These are phyloP conservation scores for Calonectria pseudoturangicola DNA, from an alignment of 2,329 filamentous ascomycete species.

Conservation along the genomic window DNA sequence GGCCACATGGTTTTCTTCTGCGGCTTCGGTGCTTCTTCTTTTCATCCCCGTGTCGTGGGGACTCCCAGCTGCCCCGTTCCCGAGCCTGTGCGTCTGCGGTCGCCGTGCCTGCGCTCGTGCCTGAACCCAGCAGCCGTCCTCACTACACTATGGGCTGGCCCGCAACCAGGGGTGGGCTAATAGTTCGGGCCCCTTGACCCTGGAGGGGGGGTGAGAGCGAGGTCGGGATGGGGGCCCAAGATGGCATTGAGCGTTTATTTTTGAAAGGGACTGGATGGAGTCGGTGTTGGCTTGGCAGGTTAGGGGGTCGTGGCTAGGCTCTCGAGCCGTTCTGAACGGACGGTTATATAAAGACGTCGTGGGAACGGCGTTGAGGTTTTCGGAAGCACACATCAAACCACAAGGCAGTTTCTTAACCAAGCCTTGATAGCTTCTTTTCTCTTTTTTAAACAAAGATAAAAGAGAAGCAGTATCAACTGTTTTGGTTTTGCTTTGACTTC, in stretches of 20 bases:
- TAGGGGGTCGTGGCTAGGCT: conserved; percentile 29
- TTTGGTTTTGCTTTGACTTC: background rate
- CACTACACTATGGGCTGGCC: conserved; percentile 15
- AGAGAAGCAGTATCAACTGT: background rate
- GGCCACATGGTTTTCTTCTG: conserved; percentile 18
- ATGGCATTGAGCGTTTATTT: conserved; percentile 37
- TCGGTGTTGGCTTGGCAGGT: conserved; percentile 26
- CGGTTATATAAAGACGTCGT: conserved; percentile 33
- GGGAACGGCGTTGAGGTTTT: conserved; percentile 14
- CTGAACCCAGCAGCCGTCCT: conserved; percentile 12
- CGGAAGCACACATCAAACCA: background rate
- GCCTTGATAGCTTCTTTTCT: background rate
- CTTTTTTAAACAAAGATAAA: background rate
- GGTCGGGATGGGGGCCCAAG: conserved; percentile 16
- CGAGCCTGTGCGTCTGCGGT: background rate
- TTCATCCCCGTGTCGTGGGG: conserved; percentile 22
- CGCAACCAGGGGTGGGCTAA: conserved; percentile 18
- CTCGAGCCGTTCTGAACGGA: background rate
- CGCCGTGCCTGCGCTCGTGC: conserved; percentile 24
- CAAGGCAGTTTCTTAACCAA: conserved; percentile 7
- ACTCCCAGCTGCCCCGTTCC: conserved; percentile 25
- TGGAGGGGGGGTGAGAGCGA: conserved; percentile 22
- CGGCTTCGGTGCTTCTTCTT: conserved; percentile 17
- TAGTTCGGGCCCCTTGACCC: conserved; percentile 22
- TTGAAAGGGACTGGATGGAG: conserved; percentile 29